These are phyloP conservation scores for Sporothrix pallida DNA, from an alignment of 2,329 filamentous ascomycete species.

Conservation along the genomic window DNA sequence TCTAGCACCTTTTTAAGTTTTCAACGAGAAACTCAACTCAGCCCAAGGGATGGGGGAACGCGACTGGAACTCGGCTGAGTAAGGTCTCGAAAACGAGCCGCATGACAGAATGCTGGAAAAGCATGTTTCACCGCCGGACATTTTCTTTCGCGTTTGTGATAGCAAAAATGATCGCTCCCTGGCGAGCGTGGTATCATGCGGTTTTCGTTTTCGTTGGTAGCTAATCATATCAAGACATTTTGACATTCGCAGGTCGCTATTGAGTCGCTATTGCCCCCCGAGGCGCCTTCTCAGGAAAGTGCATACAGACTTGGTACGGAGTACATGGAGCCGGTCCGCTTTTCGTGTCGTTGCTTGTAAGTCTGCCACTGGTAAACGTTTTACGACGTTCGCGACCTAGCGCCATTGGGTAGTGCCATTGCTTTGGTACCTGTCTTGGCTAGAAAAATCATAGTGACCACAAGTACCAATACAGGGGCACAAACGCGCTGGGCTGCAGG, in stretches of 20 bases:
- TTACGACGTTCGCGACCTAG: slow-evolving; percentile 3
- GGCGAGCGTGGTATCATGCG: not conserved
- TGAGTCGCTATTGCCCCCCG: not conserved
- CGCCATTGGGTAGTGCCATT: not conserved
- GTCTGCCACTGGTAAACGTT: not conserved
- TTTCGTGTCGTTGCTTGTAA: not conserved
- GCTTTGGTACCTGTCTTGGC: not conserved
- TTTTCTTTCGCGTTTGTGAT: not conserved
- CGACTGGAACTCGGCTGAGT: not conserved
- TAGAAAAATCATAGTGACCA: too few species aligned
- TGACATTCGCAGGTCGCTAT: slow-evolving; percentile 10
- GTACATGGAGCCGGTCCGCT: not conserved
- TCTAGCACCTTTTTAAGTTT: not conserved
- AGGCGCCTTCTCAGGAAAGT: not conserved
- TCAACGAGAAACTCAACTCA: not conserved
- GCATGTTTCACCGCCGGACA: not conserved
- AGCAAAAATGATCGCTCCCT: not conserved
- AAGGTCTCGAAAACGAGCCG: not conserved
- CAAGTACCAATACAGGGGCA: slow-evolving; percentile 3
- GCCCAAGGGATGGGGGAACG: not conserved
- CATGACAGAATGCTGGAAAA: not conserved
- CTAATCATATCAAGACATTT: slow-evolving; percentile 3
- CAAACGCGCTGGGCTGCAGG: slow-evolving; percentile 15
- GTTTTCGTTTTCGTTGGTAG: not conserved
- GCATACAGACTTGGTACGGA: not conserved